Conservation (phyloP, 805 yeast species). For the Blastobotrys terrestris region DNA sequence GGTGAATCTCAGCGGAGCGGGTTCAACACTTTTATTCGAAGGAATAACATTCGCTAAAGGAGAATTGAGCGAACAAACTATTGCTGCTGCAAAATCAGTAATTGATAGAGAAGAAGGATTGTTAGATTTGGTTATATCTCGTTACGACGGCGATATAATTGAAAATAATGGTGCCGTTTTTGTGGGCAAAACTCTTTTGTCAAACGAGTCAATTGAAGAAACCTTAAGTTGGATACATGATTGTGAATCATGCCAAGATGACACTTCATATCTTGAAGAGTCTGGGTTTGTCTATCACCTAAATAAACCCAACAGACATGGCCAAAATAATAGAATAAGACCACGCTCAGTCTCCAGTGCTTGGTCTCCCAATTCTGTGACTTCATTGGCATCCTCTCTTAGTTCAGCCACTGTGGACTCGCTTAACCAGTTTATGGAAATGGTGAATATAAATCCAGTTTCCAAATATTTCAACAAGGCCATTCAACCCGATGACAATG, state of each 20-base stretch:
- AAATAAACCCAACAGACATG: background rate
- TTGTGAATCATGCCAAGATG: conserved; percentile 18
- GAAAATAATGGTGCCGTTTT: conserved; percentile 21
- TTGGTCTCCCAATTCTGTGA: background rate
- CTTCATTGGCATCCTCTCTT: conserved; percentile 5
- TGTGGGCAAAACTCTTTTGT: conserved; percentile 9
- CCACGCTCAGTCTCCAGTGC: background rate
- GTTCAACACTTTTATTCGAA: conserved; percentile 12
- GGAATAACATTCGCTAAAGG: conserved; percentile 15
- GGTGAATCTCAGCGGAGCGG: conserved; percentile 13
- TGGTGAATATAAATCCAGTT: conserved; percentile 8
- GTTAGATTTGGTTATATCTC: conserved; percentile 18
- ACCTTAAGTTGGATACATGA: conserved; percentile 20
- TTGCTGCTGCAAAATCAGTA: conserved; percentile 13
- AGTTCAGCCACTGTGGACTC: conserved; percentile 11
- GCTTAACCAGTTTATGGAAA: conserved; percentile 9
- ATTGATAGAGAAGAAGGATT: conserved; percentile 12
- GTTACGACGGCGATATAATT: conserved; percentile 11
- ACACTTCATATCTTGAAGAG: conserved; percentile 16
- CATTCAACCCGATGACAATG: conserved; percentile 11
- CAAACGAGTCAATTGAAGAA: conserved; percentile 12
- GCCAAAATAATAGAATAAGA: background rate
- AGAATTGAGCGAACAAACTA: conserved; percentile 14
- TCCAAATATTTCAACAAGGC: background rate
- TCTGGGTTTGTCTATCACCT: conserved; percentile 22